Percentiles rank a stretch among this genome's conserved stretches.
Evolutionary conservation across 140 eudicot species (phyloP).

Genomic region (Flaveria floridana): DNA sequence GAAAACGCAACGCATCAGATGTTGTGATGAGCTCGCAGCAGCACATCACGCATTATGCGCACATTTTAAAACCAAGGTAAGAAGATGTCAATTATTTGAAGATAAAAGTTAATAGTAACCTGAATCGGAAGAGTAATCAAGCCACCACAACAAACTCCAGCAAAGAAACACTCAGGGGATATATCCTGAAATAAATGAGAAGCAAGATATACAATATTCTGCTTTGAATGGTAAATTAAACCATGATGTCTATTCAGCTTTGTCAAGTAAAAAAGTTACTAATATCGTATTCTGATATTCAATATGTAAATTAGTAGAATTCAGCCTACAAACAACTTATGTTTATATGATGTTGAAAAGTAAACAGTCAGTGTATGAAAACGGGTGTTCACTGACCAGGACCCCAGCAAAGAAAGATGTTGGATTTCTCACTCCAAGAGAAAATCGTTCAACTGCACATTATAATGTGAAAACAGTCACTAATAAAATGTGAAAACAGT

Average conservation of each 20-base stretch:
- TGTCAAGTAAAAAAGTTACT: neutral
- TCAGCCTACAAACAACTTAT: neutral
- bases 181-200: constrained; percentile 51
- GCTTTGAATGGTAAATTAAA: neutral
- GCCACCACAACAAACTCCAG: constrained; percentile 95
- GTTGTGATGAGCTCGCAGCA: too few species aligned
- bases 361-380: neutral
- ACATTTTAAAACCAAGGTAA: too few species aligned
- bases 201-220: neutral
- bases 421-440: constrained; percentile 92
- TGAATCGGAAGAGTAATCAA: constrained; percentile 77
- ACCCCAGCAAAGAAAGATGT: constrained; percentile 95
- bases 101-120: constrained; percentile 40
- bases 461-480: constrained; percentile 29
- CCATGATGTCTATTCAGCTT: neutral
- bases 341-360: constrained; percentile 17
- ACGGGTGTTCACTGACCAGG: constrained; percentile 51
- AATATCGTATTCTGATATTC: neutral
- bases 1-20: too few species aligned
- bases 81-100: neutral
- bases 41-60: too few species aligned
- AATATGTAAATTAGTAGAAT: neutral
- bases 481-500: constrained; percentile 32
- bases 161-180: constrained; percentile 82
- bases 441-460: constrained; percentile 85